Percentiles rank a stretch among this genome's conserved stretches.
These are phyloP conservation scores for Diutina rugosa DNA, from an alignment of 1,139 yeast species.

Conservation along the genomic window DNA sequence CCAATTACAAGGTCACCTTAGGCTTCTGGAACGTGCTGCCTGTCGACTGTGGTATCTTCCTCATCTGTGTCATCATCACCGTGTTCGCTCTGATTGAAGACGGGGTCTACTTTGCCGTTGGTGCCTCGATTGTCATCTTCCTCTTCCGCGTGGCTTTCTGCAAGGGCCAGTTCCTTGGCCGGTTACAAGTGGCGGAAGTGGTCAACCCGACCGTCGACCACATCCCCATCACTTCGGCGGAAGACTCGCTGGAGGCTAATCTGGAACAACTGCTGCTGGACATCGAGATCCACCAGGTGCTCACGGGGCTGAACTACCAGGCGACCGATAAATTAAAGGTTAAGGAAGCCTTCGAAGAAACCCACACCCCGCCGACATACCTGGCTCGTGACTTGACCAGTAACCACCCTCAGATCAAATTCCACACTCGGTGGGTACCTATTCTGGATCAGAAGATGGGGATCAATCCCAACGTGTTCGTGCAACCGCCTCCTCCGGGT, in stretches of 20 bases:
- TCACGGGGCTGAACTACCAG: constrained; percentile 11
- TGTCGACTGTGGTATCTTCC: constrained; percentile 61
- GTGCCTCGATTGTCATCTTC: constrained; percentile 68
- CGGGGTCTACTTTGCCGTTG: constrained; percentile 84
- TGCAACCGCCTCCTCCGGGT: constrained; percentile 81
- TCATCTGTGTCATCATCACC: constrained; percentile 66
- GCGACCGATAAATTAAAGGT: constrained; percentile 10
- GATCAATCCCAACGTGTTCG: constrained; percentile 43
- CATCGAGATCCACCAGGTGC: constrained; percentile 28
- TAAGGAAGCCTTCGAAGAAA: constrained; percentile 8
- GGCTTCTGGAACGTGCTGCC: constrained; percentile 70
- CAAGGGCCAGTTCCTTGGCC: constrained; percentile 71
- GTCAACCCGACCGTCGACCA: constrained; percentile 36
- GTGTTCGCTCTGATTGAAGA: constrained; percentile 75
- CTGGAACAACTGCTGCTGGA: constrained; percentile 7
- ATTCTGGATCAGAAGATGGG: constrained; percentile 25
- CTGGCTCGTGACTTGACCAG: constrained; percentile 12
- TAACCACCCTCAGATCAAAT: constrained; percentile 22
- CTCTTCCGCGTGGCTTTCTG: constrained; percentile 72
- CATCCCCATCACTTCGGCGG: constrained; percentile 4
- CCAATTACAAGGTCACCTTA: constrained; percentile 60
- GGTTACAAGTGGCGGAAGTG: constrained; percentile 59
- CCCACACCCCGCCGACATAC: constrained; percentile 8
- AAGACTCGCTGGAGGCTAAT: constrained; percentile 7
- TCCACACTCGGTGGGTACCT: constrained; percentile 77